Evolutionary conservation across 139 green algal species (phyloP), one percentile per base, ranked within the genome.

Genomic region (Coelastrella sp.): DNA sequence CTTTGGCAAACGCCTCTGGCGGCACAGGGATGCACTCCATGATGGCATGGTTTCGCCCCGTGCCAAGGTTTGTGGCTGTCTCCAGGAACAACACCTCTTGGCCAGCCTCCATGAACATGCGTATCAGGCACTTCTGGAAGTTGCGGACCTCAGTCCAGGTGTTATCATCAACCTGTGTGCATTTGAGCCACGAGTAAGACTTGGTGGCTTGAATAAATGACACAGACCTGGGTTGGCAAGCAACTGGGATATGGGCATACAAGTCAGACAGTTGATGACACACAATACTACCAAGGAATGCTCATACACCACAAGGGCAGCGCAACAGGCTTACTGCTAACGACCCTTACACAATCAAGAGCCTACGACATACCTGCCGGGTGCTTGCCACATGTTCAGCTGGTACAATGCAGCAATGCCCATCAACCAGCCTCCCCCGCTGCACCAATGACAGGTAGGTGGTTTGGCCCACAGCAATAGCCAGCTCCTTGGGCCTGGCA

Each of bases 91-190:
- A 83, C 5, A 96, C 93, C 16, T 95, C 86, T 88, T 94, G 88
- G 82, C 93, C 95, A 91, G 96, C 85, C 57, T 32, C 47, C 93
- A 88, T 93, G 87, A 92, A 96, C 97, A 99, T 98, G 88, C 96
- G 95, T 6, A 99, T 94, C 23, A 99, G 94, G 93, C 96, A 99
- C 95, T 99, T 99, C 73, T 99, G 98, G 95, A 99, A 99, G 93
- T 99, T 99, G 91, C 98, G 96, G 59, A 99, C 92, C 94, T 99
- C 98, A 0, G 95, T 98, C 96, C 96, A 99, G 7, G 95, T 94
- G n/a, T 91, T 93, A 73, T 99, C 98, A 85, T 98, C 97, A 61
- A 94, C 91, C 87, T 94, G 85, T 7, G 32, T 47, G 32, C 32
- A 47, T 47, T 47, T 47, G 32, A 1, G 1, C 32, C 0, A 47